Conservation (phyloP, 1,284 basidiomycete species). For the Cutaneotrichosporon sp. region DNA sequence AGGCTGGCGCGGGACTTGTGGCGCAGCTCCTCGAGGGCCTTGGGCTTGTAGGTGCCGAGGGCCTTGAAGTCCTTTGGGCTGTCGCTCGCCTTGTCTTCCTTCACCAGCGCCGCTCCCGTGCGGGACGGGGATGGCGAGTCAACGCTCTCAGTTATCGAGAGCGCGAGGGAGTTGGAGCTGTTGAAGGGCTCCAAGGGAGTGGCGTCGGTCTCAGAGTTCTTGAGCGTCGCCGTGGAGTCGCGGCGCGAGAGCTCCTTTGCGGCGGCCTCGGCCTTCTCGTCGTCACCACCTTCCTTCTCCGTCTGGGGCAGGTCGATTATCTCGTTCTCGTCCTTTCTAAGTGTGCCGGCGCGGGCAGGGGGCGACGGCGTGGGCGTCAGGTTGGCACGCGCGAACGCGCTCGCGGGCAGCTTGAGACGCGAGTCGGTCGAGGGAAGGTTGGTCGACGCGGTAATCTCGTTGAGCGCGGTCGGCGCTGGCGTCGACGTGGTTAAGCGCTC, state of each 20-base stretch:
- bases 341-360: background rate
- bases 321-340: background rate
- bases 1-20: slow-evolving; percentile 6
- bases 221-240: background rate
- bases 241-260: background rate
- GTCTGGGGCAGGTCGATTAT: background rate
- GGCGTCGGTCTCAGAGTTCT: slow-evolving; percentile 1
- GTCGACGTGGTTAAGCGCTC: slow-evolving; percentile 11
- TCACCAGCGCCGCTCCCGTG: background rate
- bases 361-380: slow-evolving; percentile 7
- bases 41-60: background rate
- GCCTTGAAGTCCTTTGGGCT: background rate
- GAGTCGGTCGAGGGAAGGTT: slow-evolving; percentile 36
- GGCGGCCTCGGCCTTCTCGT: background rate
- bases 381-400: slow-evolving; percentile 59
- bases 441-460: slow-evolving; percentile 44
- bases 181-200: background rate
- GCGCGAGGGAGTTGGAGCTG: background rate
- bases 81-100: background rate
- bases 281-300: background rate
- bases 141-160: background rate
- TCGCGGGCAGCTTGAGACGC: slow-evolving; percentile 63
- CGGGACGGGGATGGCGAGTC: background rate
- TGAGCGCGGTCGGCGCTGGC: slow-evolving; percentile 50
- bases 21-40: background rate